Evolutionary conservation across 371 early-diverging fungal species (phyloP).

Genomic region (Nematocida sp.): DNA sequence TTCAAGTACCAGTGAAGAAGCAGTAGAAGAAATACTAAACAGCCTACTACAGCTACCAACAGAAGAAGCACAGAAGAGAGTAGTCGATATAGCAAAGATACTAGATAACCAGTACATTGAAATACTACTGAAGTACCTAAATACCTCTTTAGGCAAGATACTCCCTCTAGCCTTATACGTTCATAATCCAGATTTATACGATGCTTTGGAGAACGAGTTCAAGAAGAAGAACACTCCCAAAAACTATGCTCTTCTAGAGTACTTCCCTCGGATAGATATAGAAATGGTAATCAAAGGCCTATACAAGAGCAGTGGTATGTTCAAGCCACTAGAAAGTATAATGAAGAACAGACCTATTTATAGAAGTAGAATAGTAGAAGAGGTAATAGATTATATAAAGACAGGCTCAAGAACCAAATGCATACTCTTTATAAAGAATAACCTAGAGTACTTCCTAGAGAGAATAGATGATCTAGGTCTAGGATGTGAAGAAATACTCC

Average conservation of each 20-base stretch:
- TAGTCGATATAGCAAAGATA: not conserved
- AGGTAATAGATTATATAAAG: constrained; percentile 17
- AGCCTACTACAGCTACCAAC: not conserved
- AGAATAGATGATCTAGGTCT: constrained; percentile 3
- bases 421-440: constrained; percentile 16
- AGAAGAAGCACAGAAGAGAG: not conserved
- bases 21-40: constrained; percentile 25
- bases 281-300: not conserved
- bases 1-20: not conserved
- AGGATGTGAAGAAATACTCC: constrained; percentile 23
- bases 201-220: constrained; percentile 8
- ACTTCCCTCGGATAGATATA: constrained; percentile 39
- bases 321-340: constrained; percentile 12
- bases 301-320: constrained; percentile 3
- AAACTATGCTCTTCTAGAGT: not conserved
- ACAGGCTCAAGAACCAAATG: constrained; percentile 21
- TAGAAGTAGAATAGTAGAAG: constrained; percentile 25
- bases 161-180: constrained; percentile 11
- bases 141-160: not conserved
- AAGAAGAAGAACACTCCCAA: not conserved
- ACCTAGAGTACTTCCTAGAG: constrained; percentile 7
- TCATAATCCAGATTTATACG: constrained; percentile 11
- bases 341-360: constrained; percentile 5
- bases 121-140: constrained; percentile 2
- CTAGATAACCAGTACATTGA: constrained; percentile 1